Conservation (phyloP, 78 protist species). For the Anaeramoeba flamelloides region DNA sequence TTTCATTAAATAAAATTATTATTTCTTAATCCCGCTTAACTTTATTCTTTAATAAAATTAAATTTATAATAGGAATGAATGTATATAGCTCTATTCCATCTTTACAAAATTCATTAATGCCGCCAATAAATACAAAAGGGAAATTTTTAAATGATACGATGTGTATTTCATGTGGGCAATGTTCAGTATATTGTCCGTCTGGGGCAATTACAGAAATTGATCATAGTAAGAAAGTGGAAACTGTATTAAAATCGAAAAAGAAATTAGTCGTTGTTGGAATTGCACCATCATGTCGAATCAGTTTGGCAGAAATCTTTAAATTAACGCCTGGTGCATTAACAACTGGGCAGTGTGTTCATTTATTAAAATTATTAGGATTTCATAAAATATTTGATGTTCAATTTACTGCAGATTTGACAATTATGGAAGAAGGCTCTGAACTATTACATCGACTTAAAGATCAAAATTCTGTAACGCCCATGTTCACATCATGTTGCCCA, state of each 20-base stretch:
- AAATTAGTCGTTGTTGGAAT: constrained; percentile 13
- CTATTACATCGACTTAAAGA: constrained; percentile 7
- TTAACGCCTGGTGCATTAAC: constrained; percentile 16
- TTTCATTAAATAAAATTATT: too few relatives aligned
- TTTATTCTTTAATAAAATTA: too few relatives aligned
- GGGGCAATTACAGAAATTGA: constrained; percentile 1
- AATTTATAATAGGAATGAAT: too few relatives aligned
- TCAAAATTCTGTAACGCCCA: constrained; percentile 15
- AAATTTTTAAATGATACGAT: neutral
- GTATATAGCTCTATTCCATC: too few relatives aligned
- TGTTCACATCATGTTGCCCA: constrained; percentile 51
- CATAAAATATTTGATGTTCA: constrained; percentile 37
- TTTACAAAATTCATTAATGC: too few relatives aligned
- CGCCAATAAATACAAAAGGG: too few relatives aligned
- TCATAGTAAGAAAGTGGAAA: neutral
- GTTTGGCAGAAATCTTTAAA: constrained; percentile 24
- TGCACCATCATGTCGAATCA: constrained; percentile 35
- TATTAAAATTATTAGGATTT: neutral
- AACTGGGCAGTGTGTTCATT: constrained; percentile 10
- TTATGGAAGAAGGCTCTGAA: constrained; percentile 46
- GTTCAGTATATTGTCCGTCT: constrained; percentile 12
- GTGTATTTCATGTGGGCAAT: constrained; percentile 22
- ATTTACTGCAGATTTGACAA: constrained; percentile 40
- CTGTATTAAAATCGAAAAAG: neutral
- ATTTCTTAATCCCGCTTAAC: too few relatives aligned